These are phyloP conservation scores for Chaetomium tenue DNA, from an alignment of 495 filamentous ascomycete species.

Conservation along the genomic window DNA sequence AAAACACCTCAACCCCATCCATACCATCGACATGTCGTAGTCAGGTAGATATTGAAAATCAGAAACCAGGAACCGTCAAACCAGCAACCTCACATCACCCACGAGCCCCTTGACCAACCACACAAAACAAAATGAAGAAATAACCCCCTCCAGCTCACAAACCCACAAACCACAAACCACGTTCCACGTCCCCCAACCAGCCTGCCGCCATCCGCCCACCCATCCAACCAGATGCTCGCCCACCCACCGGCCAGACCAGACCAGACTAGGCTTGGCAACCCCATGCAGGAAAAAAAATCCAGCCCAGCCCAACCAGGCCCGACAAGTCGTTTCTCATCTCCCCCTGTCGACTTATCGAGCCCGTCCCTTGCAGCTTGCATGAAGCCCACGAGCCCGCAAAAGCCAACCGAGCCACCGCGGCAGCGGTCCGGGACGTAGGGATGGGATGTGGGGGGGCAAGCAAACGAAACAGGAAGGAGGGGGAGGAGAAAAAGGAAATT, in stretches of 20 bases:
- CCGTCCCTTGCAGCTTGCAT: conserved; percentile 29
- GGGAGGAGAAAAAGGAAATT: background rate
- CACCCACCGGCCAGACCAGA: background rate
- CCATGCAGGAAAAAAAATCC: no score
- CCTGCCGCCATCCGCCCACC: no score
- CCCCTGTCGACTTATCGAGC: no score
- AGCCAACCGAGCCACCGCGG: no score
- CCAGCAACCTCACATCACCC: background rate
- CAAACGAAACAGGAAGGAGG: background rate
- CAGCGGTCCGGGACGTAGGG: background rate
- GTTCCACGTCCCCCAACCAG: background rate
- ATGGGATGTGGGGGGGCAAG: background rate
- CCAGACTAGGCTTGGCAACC: background rate
- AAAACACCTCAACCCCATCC: background rate
- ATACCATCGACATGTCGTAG: background rate
- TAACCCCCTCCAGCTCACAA: background rate
- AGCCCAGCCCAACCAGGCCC: background rate
- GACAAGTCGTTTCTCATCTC: background rate
- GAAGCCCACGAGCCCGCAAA: conserved; percentile 6
- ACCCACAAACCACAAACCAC: conserved; percentile 13
- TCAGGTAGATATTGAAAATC: background rate
- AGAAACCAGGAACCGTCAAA: no score
- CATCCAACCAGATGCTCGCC: background rate
- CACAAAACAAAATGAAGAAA: no score
- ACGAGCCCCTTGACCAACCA: background rate